Evolutionary conservation across 805 yeast genomes (phyloP).

Genomic region (Metschnikowia lochheadii): DNA sequence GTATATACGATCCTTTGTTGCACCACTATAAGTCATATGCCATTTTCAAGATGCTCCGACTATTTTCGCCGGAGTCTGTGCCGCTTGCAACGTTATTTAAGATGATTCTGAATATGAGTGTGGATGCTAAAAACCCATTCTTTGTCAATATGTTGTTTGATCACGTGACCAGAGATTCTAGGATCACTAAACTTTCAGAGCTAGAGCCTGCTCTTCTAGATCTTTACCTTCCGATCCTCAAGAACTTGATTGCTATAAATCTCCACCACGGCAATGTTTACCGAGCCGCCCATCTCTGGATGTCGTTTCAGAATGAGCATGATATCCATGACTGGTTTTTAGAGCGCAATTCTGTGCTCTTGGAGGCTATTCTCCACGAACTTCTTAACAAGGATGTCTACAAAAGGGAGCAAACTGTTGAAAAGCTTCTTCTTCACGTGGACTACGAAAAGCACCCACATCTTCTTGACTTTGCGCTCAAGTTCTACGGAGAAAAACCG

Average conservation of each 20-base stretch:
- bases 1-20: conserved; percentile 8
- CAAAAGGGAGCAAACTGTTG: background rate
- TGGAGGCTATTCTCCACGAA: conserved; percentile 1
- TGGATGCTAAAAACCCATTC: conserved; percentile 10
- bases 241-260: conserved; percentile 8
- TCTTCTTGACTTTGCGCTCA: conserved; percentile 15
- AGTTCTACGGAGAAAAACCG: conserved; percentile 17
- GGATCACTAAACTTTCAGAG: background rate
- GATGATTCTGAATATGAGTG: conserved; percentile 11
- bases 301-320: background rate
- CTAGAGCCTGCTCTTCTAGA: background rate
- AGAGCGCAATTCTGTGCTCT: background rate
- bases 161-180: background rate
- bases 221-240: background rate
- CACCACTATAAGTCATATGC: conserved; percentile 13
- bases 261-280: conserved; percentile 11
- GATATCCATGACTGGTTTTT: conserved; percentile 1
- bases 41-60: conserved; percentile 8
- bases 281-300: conserved; percentile 19
- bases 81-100: conserved; percentile 1
- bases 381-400: background rate
- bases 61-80: background rate
- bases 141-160: conserved; percentile 19
- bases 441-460: conserved; percentile 4
- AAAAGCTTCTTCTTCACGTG: background rate